Base-by-base conservation (phyloP, 2,329 filamentous ascomycete species). In the Xylaria sp. region DNA sequence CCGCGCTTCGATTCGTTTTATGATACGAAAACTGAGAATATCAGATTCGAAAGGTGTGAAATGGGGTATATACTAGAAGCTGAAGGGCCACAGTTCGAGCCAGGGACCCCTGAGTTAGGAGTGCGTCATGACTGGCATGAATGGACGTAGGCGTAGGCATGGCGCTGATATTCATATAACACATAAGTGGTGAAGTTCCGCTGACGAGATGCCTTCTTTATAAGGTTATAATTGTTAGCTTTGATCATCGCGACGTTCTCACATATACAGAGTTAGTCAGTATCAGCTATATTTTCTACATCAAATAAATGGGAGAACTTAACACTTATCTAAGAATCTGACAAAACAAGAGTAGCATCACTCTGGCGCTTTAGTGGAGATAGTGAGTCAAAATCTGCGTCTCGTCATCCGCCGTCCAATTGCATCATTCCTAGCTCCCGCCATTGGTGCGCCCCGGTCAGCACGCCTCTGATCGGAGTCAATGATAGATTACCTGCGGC, bases 21-120 rank as follows among this genome's bases (percentile, higher is more conserved):
- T 62, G 76, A 73, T 4, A 74, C 75, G 13, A 72, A 75, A 60
- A 78, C 65, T 10, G 76, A 77, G 3, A 81, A 80, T 44, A 81
- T 88, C 4, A 76, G 76, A 28, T 88, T 87, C 71, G 78, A 79
- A 1, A 80, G 81, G 31, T 88, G 87, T 72, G 83, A 84, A 67
- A 69, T 81, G 65, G 86, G 86, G 1, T 86, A 88, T 73, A 80
- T 87, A 34, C 50, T 83, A 12, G 80, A 82, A 55, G 83, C 82
- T 1, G 86, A 88, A 72, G 86, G 86, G 0, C 82, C 83, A 4
- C 81, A 82, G 56, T 75, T 73, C 18, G 41, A 69, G 2, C 18
- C 54, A 18, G 58, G 54, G 41, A 44, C 12, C 4, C 5, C 66
- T 1, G 41, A 57, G 18, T 28, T 39, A 23, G 25, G 54, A 1